These are phyloP conservation scores for Pleurotus salmoneostramineus DNA, from an alignment of 768 basidiomycete species.

Conservation along the genomic window DNA sequence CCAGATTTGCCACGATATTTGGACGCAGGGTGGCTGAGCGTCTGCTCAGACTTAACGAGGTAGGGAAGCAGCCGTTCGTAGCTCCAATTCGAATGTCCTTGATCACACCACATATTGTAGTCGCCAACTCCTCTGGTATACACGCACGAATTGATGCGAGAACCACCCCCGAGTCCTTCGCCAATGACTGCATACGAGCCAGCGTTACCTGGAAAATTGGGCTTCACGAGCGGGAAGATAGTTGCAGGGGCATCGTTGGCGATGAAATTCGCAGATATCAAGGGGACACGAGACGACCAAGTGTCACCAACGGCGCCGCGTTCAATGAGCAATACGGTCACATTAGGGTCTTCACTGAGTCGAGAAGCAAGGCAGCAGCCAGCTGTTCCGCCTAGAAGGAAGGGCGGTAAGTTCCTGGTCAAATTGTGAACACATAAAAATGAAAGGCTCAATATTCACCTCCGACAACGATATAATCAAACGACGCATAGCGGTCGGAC, in stretches of 20 bases:
- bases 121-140: background rate
- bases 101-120: background rate
- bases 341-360: conserved; percentile 10
- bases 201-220: background rate
- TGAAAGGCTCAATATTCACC: too few species aligned
- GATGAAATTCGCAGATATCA: background rate
- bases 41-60: background rate
- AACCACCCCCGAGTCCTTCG: background rate
- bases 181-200: background rate
- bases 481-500: background rate
- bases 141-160: background rate
- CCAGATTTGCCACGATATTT: background rate
- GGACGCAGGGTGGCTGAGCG: background rate
- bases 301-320: background rate
- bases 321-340: conserved; percentile 10
- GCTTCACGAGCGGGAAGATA: background rate
- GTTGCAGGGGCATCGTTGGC: background rate
- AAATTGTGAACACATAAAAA: too few species aligned
- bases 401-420: too few species aligned
- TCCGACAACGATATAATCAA: background rate
- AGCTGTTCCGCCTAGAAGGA: conserved; percentile 11
- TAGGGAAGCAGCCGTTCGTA: background rate
- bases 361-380: conserved; percentile 11
- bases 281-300: background rate
- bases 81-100: background rate